Evolutionary conservation across 768 basidiomycete species (phyloP), one percentile per base, ranked within the genome.

Genomic region (Trametes meyenii): DNA sequence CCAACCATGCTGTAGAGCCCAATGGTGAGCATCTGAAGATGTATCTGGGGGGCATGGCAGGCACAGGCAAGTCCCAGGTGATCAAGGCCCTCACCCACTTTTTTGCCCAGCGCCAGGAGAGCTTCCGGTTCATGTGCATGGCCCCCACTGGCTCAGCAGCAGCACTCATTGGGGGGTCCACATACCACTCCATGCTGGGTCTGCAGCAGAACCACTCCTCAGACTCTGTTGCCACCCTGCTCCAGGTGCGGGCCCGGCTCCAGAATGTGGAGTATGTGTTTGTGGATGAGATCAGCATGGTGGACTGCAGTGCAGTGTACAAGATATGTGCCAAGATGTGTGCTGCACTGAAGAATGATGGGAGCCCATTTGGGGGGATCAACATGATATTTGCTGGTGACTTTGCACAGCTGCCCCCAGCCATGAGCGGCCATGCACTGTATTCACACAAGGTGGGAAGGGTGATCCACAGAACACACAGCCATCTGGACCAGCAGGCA

Each of bases 351-450:
- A 62, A 64, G 29, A 48, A 60, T 12, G 12, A 36, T n/a, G 69
- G 67, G 35, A 45, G 45, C 12, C 63, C 72, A 2, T 78, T 76
- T 67, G 76, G 76, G 26, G 76, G 77, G 0, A 67, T 77, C 23
- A 77, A 76, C 56, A 72, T 81, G 44, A 75, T 80, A 21, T 72
- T 80, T 61, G 76, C 78, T 16, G 78, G 79, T n/a, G 79, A 81
- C 55, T 80, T 80, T 74, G 77, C 76, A 6, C 79, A 81, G 46
- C 59, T 81, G 1, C 77, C 77, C 10, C 78, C 61, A 11, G 29
- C 71, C 66, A 24, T 42, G 42, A 19, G 29, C 19, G 26, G 58
- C 43, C 54, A 53, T 17, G 19, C 69, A 2, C 44, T 75, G 5
- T 77, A 72, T 43, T 67, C 58, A 23, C 2, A 13, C 21, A 36